Evolutionary conservation across 768 basidiomycete genomes (phyloP).

Genomic region (Lactifluus piperatus): DNA sequence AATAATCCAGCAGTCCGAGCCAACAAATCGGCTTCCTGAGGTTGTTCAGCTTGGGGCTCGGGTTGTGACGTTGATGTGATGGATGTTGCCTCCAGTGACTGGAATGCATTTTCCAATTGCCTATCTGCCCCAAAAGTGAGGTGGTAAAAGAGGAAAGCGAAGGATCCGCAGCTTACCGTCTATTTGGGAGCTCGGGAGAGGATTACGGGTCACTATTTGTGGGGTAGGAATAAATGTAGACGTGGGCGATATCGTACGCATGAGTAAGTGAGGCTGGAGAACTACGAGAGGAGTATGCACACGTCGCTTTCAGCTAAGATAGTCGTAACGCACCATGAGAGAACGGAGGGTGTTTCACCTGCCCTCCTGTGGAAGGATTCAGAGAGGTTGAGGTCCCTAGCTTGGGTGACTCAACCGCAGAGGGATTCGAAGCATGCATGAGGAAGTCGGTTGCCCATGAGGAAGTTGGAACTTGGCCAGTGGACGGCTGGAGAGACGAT

Average conservation of each 20-base stretch:
- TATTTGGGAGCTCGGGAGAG: constrained; percentile 23
- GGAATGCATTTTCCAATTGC: constrained; percentile 46
- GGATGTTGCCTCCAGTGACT: constrained; percentile 15
- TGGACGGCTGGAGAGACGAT: constrained; percentile 21
- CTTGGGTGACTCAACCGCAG: not conserved
- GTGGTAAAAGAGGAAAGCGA: constrained; percentile 15
- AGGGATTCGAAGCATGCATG: constrained; percentile 26
- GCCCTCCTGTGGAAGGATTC: not conserved
- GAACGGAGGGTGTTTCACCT: not conserved
- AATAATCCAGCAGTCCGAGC: constrained; percentile 73
- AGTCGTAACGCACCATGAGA: constrained; percentile 3
- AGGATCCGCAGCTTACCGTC: constrained; percentile 35
- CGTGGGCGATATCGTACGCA: constrained; percentile 29
- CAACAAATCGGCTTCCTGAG: constrained; percentile 55
- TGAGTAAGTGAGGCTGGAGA: constrained; percentile 4
- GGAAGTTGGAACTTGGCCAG: constrained; percentile 23
- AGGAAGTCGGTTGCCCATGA: constrained; percentile 63
- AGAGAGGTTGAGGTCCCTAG: not conserved
- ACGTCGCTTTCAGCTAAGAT: not conserved
- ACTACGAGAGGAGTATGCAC: not conserved
- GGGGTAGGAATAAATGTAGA: constrained; percentile 24
- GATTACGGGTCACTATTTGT: constrained; percentile 10
- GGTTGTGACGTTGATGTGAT: not conserved
- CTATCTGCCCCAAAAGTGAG: constrained; percentile 10
- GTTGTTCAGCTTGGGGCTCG: constrained; percentile 3